phyloP scores from a whole-genome alignment of 2,329 filamentous ascomycete genomes.

The Stachybotrys elegans region DNA sequence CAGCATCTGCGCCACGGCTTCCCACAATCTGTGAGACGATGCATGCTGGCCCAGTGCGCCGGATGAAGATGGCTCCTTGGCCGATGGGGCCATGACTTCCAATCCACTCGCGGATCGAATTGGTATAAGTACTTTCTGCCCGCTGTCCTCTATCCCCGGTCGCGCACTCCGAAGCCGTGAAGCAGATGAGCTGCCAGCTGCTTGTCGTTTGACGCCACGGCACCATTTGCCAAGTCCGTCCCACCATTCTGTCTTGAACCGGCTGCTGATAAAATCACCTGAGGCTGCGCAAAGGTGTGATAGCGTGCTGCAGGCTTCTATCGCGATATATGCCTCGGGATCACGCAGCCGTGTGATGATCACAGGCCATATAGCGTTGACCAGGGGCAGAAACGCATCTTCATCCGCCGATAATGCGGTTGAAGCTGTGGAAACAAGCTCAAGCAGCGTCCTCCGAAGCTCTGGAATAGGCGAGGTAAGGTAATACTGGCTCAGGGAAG shows the following conservation, averaged over 20 bases:
- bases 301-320: conserved; percentile 66
- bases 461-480: conserved; percentile 78
- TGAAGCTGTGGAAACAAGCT: conserved; percentile 68
- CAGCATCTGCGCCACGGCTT: conserved; percentile 54
- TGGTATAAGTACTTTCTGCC: conserved; percentile 27
- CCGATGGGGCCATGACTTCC: conserved; percentile 9
- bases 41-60: conserved; percentile 52
- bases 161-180: conserved; percentile 10
- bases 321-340: conserved; percentile 60
- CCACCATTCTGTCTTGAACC: conserved; percentile 71
- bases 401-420: conserved; percentile 71
- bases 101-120: conserved; percentile 18
- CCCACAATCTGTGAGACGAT: conserved; percentile 60
- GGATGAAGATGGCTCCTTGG: conserved; percentile 9
- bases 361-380: conserved; percentile 89
- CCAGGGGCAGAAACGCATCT: conserved; percentile 77
- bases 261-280: conserved; percentile 73
- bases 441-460: conserved; percentile 72
- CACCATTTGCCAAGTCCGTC: conserved; percentile 48
- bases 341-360: conserved; percentile 65
- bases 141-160: conserved; percentile 11
- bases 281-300: conserved; percentile 63
- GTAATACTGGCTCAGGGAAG: conserved; percentile 82
- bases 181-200: conserved; percentile 15
- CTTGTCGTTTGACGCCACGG: conserved; percentile 35